Evolutionary conservation across 208 protist genomes (phyloP), one percentile per base, ranked within the genome.

Genomic region (Trypanosoma melophagium): DNA sequence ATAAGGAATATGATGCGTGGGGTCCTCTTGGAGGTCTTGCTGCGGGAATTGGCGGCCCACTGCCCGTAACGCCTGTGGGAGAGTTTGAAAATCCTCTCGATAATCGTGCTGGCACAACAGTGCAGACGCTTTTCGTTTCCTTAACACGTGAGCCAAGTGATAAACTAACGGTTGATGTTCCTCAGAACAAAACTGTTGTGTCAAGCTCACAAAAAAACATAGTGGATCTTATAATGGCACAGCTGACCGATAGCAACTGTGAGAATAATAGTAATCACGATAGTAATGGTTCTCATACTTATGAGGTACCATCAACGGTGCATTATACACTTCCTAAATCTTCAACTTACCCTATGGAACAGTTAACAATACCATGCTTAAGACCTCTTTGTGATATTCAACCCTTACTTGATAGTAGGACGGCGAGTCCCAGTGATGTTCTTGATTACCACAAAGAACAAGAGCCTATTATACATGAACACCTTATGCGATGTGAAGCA

Each of bases 261-360:
- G 21, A 58, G 1, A n/a, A 53, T 53, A 53, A 53, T 53, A 53
- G n/a, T 53, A 53, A 53, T 53, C 7, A 19, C 16, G 16, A 28
- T 58, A 41, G 17, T 58, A 41, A 41, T 58, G 25, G 21, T 58
- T n/a, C n/a, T n/a, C n/a, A n/a, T n/a, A n/a, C n/a, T n/a, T n/a
- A n/a, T n/a, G n/a, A n/a, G n/a, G n/a, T n/a, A n/a, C n/a, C n/a
- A n/a, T n/a, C n/a, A n/a, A n/a, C n/a, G n/a, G n/a, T n/a, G n/a
- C n/a, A n/a, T n/a, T n/a, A n/a, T n/a, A n/a, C n/a, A n/a, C n/a
- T n/a, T n/a, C n/a, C n/a, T n/a, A n/a, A n/a, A n/a, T n/a, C n/a
- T n/a, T n/a, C n/a, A n/a, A n/a, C n/a, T n/a, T n/a, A n/a, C n/a
- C n/a, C n/a, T n/a, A n/a, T n/a, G n/a, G n/a, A n/a, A n/a, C n/a